phyloP scores from a whole-genome alignment of 305 asterid genomes.

The Vinca major region DNA sequence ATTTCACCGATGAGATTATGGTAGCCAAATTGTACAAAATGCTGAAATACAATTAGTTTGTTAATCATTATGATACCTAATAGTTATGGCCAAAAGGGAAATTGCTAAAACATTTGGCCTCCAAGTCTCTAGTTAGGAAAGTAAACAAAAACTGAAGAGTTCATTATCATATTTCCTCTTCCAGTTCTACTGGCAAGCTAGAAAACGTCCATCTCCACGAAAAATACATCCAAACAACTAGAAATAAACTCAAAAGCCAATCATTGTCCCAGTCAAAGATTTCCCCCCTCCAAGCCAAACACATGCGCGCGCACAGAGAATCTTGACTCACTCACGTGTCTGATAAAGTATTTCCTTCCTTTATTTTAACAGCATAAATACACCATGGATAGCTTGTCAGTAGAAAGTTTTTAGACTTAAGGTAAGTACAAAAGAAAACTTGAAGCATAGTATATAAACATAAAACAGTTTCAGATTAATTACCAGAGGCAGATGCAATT shows the following conservation, averaged over 20 bases:
- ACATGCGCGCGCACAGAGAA: too few relatives aligned
- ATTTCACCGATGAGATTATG: neutral
- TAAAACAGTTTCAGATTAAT: constrained; percentile 13
- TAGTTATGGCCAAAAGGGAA: neutral
- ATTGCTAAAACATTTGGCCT: neutral
- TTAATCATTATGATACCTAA: neutral
- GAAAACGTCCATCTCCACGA: neutral
- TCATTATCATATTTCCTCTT: neutral
- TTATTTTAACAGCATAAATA: neutral
- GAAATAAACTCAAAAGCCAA: too few relatives aligned
- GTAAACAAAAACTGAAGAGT: neutral
- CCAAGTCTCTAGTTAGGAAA: neutral
- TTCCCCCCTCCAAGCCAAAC: neutral
- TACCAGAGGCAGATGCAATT: constrained; percentile 89
- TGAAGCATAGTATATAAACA: constrained; percentile 7
- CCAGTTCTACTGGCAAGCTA: too few relatives aligned
- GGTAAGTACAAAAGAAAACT: constrained; percentile 8
- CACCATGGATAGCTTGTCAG: neutral
- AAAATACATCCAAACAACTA: neutral
- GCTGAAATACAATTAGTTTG: neutral
- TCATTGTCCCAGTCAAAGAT: too few relatives aligned
- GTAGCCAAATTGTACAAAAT: neutral
- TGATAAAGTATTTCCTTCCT: neutral
- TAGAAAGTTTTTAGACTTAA: neutral
- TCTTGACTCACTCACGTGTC: neutral